A percentile compares a stretch with the other conserved stretches of the same genome.
phyloP scores from a whole-genome alignment of 805 yeast species.

The Scheffersomyces spartinae region DNA sequence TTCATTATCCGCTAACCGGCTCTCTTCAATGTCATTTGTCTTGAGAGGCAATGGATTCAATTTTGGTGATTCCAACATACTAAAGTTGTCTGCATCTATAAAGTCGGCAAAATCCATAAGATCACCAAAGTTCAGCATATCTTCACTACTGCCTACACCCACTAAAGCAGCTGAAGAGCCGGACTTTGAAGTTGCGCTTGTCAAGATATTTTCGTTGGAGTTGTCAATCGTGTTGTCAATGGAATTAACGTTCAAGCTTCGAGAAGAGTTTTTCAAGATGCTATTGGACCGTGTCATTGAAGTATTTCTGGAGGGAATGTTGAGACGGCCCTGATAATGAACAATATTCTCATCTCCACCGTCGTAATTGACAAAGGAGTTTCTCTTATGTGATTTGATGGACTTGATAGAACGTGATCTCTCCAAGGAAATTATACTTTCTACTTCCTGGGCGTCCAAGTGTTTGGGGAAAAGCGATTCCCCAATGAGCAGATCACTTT shows the following conservation, averaged over 20 bases:
- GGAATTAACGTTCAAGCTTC: too few relatives aligned
- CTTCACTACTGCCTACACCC: too few relatives aligned
- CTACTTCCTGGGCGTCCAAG: slow-evolving; percentile 55
- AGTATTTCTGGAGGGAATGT: slow-evolving; percentile 5
- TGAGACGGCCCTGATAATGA: slow-evolving; percentile 9
- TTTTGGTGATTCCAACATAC: slow-evolving; percentile 15
- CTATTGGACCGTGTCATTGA: slow-evolving; percentile 22
- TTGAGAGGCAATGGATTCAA: too few relatives aligned
- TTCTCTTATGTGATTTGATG: slow-evolving; percentile 17
- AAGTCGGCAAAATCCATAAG: slow-evolving; percentile 31
- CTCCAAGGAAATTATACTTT: slow-evolving; percentile 62
- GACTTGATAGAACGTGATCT: slow-evolving; percentile 52
- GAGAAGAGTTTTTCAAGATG: slow-evolving; percentile 29
- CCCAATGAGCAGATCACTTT: slow-evolving; percentile 21
- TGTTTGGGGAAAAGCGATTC: slow-evolving; percentile 64
- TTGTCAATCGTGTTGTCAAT: too few relatives aligned
- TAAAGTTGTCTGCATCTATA: slow-evolving; percentile 26
- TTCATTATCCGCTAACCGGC: too few relatives aligned
- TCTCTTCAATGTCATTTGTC: too few relatives aligned
- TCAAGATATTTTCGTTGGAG: too few relatives aligned
- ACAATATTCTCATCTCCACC: slow-evolving; percentile 31
- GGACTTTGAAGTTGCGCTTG: too few relatives aligned
- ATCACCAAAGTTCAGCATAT: slow-evolving; percentile 10
- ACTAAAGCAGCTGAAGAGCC: too few relatives aligned
- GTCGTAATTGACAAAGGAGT: slow-evolving; percentile 24